Conservation (phyloP, 106 monocot genomes). For the Phalaenopsis equestris region DNA sequence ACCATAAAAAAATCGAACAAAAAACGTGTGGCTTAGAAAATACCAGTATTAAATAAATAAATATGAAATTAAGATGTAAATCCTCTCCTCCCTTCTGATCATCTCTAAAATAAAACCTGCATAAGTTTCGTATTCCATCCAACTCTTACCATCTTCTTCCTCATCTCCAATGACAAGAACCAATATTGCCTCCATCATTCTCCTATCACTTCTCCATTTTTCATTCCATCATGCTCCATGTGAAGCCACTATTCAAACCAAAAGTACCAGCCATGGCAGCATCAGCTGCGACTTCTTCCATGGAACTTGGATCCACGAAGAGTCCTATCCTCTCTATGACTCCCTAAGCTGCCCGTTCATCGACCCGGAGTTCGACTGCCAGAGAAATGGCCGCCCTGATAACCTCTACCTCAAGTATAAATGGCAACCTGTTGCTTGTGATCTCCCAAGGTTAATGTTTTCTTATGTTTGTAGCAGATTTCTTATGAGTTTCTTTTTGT, state of each 20-base stretch:
- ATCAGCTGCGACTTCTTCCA: conserved; percentile 54
- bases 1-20: too few species aligned
- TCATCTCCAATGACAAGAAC: neutral
- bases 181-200: neutral
- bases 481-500: neutral
- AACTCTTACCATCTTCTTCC: too few species aligned
- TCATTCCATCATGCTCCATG: neutral
- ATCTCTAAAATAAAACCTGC: too few species aligned
- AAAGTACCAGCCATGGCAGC: neutral
- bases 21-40: too few species aligned
- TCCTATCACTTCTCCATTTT: neutral
- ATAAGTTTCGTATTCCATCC: too few species aligned
- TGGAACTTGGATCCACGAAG: conserved; percentile 79
- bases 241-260: neutral
- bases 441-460: conserved; percentile 58
- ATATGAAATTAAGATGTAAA: too few species aligned
- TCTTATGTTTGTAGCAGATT: too few species aligned
- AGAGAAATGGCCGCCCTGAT: conserved; percentile 75
- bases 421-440: conserved; percentile 68
- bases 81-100: too few species aligned
- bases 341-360: conserved; percentile 64
- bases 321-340: conserved; percentile 66
- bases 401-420: conserved; percentile 81
- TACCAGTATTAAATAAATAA: too few species aligned
- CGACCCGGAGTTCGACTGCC: conserved; percentile 79